These are phyloP conservation scores for Candida sphagnicola DNA, from an alignment of 805 yeast species.

Conservation along the genomic window DNA sequence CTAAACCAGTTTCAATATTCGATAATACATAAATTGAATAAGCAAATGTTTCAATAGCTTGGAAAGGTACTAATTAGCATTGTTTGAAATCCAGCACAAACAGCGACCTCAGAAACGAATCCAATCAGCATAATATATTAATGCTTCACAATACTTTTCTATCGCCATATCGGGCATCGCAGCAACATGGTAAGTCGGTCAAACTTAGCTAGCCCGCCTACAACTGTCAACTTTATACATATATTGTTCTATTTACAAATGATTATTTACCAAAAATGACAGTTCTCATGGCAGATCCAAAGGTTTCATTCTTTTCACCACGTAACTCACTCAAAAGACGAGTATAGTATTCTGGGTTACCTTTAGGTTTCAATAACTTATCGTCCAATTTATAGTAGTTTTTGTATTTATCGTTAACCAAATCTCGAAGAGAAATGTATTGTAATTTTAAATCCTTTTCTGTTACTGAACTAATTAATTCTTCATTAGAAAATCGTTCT, in stretches of 20 bases:
- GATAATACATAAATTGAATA: no score
- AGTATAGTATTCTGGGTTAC: slow-evolving; percentile 75
- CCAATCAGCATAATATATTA: no score
- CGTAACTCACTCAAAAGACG: slow-evolving; percentile 66
- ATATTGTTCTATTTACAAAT: background rate
- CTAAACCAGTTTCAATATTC: no score
- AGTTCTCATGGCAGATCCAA: slow-evolving; percentile 64
- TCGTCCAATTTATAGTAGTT: slow-evolving; percentile 62
- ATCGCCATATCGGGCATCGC: no score
- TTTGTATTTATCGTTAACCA: slow-evolving; percentile 58
- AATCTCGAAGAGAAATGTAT: slow-evolving; percentile 51
- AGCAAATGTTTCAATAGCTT: no score
- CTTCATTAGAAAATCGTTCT: slow-evolving; percentile 32
- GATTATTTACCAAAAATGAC: slow-evolving; percentile 67
- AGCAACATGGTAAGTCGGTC: no score
- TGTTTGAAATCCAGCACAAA: no score
- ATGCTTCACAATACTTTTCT: no score
- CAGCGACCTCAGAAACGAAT: no score
- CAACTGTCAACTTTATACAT: background rate
- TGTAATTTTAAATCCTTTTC: slow-evolving; percentile 56
- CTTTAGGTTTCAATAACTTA: slow-evolving; percentile 72
- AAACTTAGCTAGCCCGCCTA: no score
- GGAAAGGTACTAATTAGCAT: no score
- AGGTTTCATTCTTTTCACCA: slow-evolving; percentile 66
- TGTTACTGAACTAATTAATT: slow-evolving; percentile 36